phyloP scores from a whole-genome alignment of 345 rosid species.

The Pugionium cornutum region DNA sequence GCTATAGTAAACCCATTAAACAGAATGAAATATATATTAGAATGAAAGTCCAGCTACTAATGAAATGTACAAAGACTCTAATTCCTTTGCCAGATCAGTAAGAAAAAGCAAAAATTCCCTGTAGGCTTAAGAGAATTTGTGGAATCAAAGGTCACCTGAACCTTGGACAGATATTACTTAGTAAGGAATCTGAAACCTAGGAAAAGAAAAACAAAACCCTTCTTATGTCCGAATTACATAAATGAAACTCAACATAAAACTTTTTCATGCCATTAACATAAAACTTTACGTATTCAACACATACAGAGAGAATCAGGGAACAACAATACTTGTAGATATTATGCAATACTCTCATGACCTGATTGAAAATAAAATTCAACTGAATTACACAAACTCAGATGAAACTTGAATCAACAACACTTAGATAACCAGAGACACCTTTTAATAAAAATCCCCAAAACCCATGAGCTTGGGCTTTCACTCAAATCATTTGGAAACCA shows the following conservation, averaged over 20 bases:
- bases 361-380: not conserved
- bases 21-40: not conserved
- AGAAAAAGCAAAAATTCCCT: not conserved
- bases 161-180: no score
- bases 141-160: not conserved
- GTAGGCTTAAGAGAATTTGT: not conserved
- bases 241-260: not conserved
- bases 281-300: not conserved
- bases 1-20: not conserved
- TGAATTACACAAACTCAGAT: not conserved
- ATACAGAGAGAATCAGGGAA: not conserved
- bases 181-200: no score
- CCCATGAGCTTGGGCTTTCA: slow-evolving; percentile 7
- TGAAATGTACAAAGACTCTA: not conserved
- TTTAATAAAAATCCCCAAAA: slow-evolving; percentile 5
- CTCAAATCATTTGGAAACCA: not conserved
- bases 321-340: not conserved
- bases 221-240: no score
- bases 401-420: slow-evolving; percentile 10
- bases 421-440: not conserved
- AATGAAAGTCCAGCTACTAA: slow-evolving; percentile 8
- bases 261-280: not conserved
- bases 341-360: slow-evolving; percentile 9
- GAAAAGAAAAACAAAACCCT: no score
- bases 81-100: not conserved